Evolutionary conservation across 2,329 filamentous ascomycete genomes (phyloP).

Genomic region (Paracamarosporium sp.): DNA sequence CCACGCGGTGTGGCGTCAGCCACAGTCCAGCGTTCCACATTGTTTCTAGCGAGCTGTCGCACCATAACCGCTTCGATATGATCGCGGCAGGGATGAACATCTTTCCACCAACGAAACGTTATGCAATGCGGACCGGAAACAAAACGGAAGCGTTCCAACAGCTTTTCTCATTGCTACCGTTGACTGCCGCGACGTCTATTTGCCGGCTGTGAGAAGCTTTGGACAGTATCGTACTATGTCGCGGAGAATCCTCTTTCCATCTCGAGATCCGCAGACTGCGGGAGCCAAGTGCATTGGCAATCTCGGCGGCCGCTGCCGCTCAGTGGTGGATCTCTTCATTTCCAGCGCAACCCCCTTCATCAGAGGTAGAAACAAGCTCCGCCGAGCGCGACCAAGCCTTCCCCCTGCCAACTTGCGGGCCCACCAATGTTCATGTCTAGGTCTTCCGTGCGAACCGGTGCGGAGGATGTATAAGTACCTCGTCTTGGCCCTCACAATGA

Average conservation of each 20-base stretch:
- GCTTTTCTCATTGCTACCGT: background rate
- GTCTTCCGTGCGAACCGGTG: background rate
- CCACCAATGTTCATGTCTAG: background rate
- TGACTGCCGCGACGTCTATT: background rate
- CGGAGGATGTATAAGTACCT: slow-evolving; percentile 4
- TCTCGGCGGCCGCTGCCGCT: background rate
- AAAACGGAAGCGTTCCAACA: background rate
- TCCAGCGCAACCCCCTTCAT: slow-evolving; percentile 29
- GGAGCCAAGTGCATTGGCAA: background rate
- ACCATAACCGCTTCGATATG: slow-evolving; percentile 10
- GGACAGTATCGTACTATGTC: background rate
- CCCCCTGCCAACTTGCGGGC: slow-evolving; percentile 5
- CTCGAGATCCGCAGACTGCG: background rate
- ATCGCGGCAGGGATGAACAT: slow-evolving; percentile 2
- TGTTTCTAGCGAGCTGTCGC: slow-evolving; percentile 3
- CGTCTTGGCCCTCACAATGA: background rate
- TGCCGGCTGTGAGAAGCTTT: background rate
- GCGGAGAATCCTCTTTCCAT: slow-evolving; percentile 4
- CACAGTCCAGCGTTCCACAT: background rate
- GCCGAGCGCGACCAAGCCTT: slow-evolving; percentile 37
- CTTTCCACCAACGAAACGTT: slow-evolving; percentile 12
- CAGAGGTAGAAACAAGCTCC: slow-evolving; percentile 29
- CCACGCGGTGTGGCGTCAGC: background rate
- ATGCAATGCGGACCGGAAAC: background rate
- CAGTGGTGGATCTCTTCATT: slow-evolving; percentile 21